Conservation (phyloP, 2,329 filamentous ascomycete genomes). For the Exophiala mesophila region DNA sequence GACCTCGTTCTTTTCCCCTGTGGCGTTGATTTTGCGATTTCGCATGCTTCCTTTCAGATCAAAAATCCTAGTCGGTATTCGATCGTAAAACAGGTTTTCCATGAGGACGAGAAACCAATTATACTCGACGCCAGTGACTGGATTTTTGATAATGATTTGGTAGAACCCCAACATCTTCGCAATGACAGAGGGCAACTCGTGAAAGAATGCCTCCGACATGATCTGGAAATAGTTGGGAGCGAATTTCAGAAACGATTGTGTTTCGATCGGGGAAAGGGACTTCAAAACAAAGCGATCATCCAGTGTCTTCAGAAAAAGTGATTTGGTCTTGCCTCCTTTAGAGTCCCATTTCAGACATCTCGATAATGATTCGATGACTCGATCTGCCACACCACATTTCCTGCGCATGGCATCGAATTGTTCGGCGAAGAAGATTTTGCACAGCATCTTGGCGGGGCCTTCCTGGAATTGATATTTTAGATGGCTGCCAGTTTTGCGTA, state of each 20-base stretch:
- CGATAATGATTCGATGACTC: slow-evolving; percentile 91
- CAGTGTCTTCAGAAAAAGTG: slow-evolving; percentile 91
- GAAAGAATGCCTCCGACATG: slow-evolving; percentile 93
- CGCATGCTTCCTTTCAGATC: slow-evolving; percentile 98
- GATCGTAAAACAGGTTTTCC: slow-evolving; percentile 97
- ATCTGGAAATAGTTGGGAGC: slow-evolving; percentile 96
- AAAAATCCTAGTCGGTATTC: slow-evolving; percentile 81
- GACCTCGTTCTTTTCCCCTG: slow-evolving; percentile 93
- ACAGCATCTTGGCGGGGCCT: slow-evolving; percentile 88
- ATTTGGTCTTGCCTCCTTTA: slow-evolving; percentile 96
- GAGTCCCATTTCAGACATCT: slow-evolving; percentile 97
- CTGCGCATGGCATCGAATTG: slow-evolving; percentile 92
- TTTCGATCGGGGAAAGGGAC: slow-evolving; percentile 84
- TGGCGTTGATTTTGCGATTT: slow-evolving; percentile 94
- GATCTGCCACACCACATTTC: slow-evolving; percentile 88
- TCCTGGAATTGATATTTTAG: slow-evolving; percentile 94
- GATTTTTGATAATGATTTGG: slow-evolving; percentile 95
- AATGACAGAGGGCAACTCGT: slow-evolving; percentile 90
- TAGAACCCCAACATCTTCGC: slow-evolving; percentile 99
- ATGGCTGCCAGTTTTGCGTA: slow-evolving; percentile 82
- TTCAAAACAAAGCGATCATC: slow-evolving; percentile 93
- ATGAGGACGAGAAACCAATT: slow-evolving; percentile 92
- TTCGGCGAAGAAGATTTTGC: slow-evolving; percentile 98
- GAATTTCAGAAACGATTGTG: slow-evolving; percentile 88
- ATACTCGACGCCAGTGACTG: slow-evolving; percentile 82